phyloP scores from a whole-genome alignment of 805 yeast species.

The Candida verbasci region DNA sequence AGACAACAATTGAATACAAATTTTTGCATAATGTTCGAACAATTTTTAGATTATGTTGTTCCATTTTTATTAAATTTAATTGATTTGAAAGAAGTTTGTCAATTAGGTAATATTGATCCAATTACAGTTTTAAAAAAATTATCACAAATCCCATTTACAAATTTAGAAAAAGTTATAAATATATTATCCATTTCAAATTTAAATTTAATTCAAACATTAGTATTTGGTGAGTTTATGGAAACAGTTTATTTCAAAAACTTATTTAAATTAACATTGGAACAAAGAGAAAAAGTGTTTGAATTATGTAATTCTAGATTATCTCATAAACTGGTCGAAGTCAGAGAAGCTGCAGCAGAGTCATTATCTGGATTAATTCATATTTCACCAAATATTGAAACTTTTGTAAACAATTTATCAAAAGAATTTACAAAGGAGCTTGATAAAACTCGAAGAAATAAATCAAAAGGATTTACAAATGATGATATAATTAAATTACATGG shows the following conservation, averaged over 20 bases:
- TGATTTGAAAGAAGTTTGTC: slow-evolving; percentile 75
- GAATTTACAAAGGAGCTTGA: slow-evolving; percentile 26
- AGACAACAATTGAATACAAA: slow-evolving; percentile 50
- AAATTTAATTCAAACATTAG: slow-evolving; percentile 48
- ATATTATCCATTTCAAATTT: slow-evolving; percentile 34
- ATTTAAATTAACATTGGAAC: slow-evolving; percentile 44
- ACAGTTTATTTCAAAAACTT: slow-evolving; percentile 67
- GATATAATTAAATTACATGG: slow-evolving; percentile 63
- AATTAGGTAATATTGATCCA: slow-evolving; percentile 58
- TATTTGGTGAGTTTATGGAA: slow-evolving; percentile 67
- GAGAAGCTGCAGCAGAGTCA: slow-evolving; percentile 68
- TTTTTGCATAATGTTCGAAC: slow-evolving; percentile 48
- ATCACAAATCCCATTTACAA: slow-evolving; percentile 37
- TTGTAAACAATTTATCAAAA: slow-evolving; percentile 36
- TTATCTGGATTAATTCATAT: slow-evolving; percentile 78
- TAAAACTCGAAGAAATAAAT: slow-evolving; percentile 34
- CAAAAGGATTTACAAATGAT: slow-evolving; percentile 32
- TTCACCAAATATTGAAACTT: slow-evolving; percentile 41
- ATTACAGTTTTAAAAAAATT: slow-evolving; percentile 39
- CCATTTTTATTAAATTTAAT: slow-evolving; percentile 68
- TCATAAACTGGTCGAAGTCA: slow-evolving; percentile 65
- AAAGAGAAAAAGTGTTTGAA: slow-evolving; percentile 47
- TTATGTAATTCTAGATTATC: slow-evolving; percentile 51
- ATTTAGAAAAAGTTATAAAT: slow-evolving; percentile 22
- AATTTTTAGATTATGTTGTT: slow-evolving; percentile 49